These are phyloP conservation scores for Moesziomyces sp. DNA, from an alignment of 1,284 basidiomycete genomes.

Conservation along the genomic window DNA sequence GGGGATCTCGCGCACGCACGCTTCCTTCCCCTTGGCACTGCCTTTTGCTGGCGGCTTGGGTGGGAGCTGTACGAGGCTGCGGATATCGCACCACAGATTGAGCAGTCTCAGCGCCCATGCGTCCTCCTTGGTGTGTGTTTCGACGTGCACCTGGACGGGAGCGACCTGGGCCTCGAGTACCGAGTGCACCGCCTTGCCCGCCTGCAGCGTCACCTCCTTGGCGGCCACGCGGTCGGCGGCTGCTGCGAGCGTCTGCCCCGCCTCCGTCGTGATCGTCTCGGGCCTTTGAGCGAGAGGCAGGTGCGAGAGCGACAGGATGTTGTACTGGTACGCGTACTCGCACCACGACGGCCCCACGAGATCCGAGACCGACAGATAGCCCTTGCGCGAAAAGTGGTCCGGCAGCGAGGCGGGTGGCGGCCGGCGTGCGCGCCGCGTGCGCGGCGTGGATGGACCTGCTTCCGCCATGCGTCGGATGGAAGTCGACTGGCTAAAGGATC, in stretches of 20 bases:
- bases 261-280: constrained; percentile 47
- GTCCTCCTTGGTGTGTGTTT: constrained; percentile 74
- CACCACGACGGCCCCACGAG: constrained; percentile 63
- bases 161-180: constrained; percentile 80
- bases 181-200: constrained; percentile 76
- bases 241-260: constrained; percentile 42
- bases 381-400: constrained; percentile 44
- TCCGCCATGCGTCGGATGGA: neutral
- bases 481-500: neutral
- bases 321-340: constrained; percentile 60
- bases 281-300: constrained; percentile 54
- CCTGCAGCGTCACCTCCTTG: constrained; percentile 43
- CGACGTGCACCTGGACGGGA: constrained; percentile 71
- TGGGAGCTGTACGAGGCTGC: constrained; percentile 8
- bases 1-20: constrained; percentile 54
- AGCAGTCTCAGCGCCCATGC: constrained; percentile 77
- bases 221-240: constrained; percentile 21
- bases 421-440: constrained; percentile 1
- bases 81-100: constrained; percentile 47
- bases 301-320: constrained; percentile 50
- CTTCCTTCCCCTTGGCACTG: constrained; percentile 5
- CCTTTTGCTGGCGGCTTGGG: constrained; percentile 2
- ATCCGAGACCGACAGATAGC: constrained; percentile 59
- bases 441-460: neutral
- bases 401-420: constrained; percentile 29